A percentile compares a stretch with the other conserved stretches of the same genome.
Conservation (phyloP, 768 basidiomycete genomes). For the Cyathus striatus region DNA sequence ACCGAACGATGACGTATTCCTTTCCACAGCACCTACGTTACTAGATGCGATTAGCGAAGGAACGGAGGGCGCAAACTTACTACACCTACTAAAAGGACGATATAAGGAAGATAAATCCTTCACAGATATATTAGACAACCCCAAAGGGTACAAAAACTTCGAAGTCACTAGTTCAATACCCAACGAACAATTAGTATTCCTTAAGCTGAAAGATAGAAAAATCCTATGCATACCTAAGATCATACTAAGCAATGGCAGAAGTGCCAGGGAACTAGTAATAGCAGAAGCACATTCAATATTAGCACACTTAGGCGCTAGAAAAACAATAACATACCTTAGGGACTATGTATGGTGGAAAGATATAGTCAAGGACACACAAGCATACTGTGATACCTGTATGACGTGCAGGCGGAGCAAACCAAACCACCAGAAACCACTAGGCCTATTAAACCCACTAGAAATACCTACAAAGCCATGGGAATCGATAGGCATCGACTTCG, state of each 20-base stretch:
- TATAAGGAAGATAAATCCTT: constrained; percentile 7
- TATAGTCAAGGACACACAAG: not conserved
- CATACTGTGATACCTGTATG: not conserved
- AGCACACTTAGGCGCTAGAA: constrained; percentile 16
- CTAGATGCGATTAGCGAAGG: constrained; percentile 4
- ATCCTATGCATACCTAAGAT: constrained; percentile 12
- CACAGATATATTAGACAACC: constrained; percentile 3
- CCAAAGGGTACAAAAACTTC: constrained; percentile 6
- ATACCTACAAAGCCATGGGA: not conserved
- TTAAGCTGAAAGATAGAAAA: not conserved
- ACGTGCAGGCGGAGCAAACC: not conserved
- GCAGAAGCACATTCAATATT: constrained; percentile 26
- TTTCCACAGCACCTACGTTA: constrained; percentile 9
- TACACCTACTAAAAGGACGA: constrained; percentile 2
- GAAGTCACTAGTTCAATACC: too few relatives aligned
- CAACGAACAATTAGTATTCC: constrained; percentile 4
- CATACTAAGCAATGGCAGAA: constrained; percentile 6
- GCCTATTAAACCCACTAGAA: constrained; percentile 1
- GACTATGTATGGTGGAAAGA: not conserved
- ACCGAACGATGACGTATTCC: constrained; percentile 1
- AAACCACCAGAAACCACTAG: not conserved
- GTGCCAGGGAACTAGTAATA: constrained; percentile 20
- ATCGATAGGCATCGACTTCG: constrained; percentile 2
- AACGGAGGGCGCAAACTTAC: constrained; percentile 3
- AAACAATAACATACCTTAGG: not conserved